Conservation (phyloP, 2,329 filamentous ascomycete genomes). For the Diaporthe ampelina region DNA sequence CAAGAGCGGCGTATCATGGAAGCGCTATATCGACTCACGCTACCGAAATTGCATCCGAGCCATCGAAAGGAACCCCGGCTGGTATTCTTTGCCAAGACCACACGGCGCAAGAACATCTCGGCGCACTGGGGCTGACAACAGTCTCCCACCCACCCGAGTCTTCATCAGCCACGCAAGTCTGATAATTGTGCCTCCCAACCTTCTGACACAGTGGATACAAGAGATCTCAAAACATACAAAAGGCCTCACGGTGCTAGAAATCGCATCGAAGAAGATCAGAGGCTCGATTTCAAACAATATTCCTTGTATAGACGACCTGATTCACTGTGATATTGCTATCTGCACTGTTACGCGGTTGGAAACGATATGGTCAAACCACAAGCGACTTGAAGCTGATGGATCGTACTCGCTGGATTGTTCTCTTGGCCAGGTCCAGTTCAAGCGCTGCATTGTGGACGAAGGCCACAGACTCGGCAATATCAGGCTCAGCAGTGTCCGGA, state of each 20-base stretch:
- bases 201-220: slow-evolving; percentile 85
- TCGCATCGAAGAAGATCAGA: slow-evolving; percentile 51
- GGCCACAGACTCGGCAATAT: slow-evolving; percentile 86
- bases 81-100: slow-evolving; percentile 69
- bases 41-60: slow-evolving; percentile 64
- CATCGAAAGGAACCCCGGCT: slow-evolving; percentile 70
- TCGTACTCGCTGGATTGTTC: slow-evolving; percentile 63
- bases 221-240: slow-evolving; percentile 85
- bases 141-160: slow-evolving; percentile 61
- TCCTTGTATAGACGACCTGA: slow-evolving; percentile 70
- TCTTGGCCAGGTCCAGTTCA: slow-evolving; percentile 81
- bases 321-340: slow-evolving; percentile 81
- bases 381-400: slow-evolving; percentile 49
- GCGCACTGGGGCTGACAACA: slow-evolving; percentile 47
- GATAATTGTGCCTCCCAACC: slow-evolving; percentile 85
- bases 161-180: slow-evolving; percentile 79
- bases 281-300: slow-evolving; percentile 64
- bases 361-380: slow-evolving; percentile 64
- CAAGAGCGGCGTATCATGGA: slow-evolving; percentile 79
- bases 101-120: slow-evolving; percentile 56
- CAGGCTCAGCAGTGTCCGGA: slow-evolving; percentile 63
- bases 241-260: slow-evolving; percentile 73
- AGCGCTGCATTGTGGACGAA: slow-evolving; percentile 92
- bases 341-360: slow-evolving; percentile 84
- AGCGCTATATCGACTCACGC: slow-evolving; percentile 70